Evolutionary conservation across 139 green algal species (phyloP).

Genomic region (Chlorella sp.): DNA sequence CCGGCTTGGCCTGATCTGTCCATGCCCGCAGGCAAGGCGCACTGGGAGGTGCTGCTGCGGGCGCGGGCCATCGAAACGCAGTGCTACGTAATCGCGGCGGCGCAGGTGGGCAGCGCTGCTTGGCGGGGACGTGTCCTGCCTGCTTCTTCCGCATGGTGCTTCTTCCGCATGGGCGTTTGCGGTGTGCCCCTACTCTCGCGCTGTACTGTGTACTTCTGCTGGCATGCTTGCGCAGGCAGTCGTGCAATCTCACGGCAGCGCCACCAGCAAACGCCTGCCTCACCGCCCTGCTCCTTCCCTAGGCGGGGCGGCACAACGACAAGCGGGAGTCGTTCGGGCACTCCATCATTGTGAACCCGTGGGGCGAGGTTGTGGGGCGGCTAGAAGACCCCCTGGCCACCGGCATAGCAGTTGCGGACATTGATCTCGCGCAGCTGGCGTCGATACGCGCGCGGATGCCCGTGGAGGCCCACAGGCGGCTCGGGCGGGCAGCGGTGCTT

Average conservation of each 20-base stretch:
- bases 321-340: conserved; percentile 93
- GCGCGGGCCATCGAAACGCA: conserved; percentile 95
- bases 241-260: no score
- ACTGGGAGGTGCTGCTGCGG: conserved; percentile 96
- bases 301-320: conserved; percentile 85
- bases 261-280: no score
- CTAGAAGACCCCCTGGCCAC: conserved; percentile 76
- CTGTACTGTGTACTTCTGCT: no score
- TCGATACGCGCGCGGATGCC: conserved; percentile 42
- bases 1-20: no score
- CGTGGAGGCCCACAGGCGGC: conserved; percentile 29
- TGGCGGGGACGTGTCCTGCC: no score
- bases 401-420: conserved; percentile 78
- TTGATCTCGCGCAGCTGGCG: conserved; percentile 58
- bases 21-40: conserved; percentile 70
- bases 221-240: background rate
- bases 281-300: no score
- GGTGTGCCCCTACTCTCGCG: no score
- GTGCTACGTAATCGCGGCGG: conserved; percentile 91
- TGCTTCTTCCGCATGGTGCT: no score
- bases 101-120: conserved; percentile 71
- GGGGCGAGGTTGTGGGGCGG: conserved; percentile 82
- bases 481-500: background rate
- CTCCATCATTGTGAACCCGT: conserved; percentile 91
- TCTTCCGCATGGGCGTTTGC: no score